Evolutionary conservation across 75 land plant genomes (phyloP), one percentile per base, ranked within the genome.

Genomic region (Picea glauca): DNA sequence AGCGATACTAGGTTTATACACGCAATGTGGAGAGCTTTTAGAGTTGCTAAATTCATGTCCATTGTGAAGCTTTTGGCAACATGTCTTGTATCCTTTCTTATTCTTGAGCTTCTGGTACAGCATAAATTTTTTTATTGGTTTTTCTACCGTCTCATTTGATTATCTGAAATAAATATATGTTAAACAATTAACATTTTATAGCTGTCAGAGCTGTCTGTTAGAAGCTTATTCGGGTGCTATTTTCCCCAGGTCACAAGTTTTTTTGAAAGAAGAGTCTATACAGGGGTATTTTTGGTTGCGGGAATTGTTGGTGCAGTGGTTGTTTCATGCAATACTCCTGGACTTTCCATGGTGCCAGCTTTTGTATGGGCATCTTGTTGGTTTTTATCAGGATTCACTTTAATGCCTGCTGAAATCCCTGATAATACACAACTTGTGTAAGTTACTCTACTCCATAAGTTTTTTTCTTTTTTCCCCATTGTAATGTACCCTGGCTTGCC

Each of bases 361-460:
- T 96, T 87, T 81, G 81, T 94, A 18, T 92, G 85, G 84, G 72
- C 85, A 58, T 72, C 95, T 26, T 96, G 97, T 65, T 96, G 97
- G 95, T 94, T 90, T 81, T 83, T 94, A 60, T 94, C 99, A 63
- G 77, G 83, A 13, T 96, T 96, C 65, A 96, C 99, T 54, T 74
- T 96, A 54, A 90, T 96, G 94, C 99, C 99, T 21, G 91, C 89
- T 66, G 92, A 96, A 78, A 96, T 96, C 84, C 86, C 93, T 78
- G 95, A 96, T 72, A 86, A 94, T 68, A 90, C 85, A 75, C 61
- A 61, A 65, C 81, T 96, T 78, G 97, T 96, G 99, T 96, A 86
- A 92, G 89, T 85, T 50, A 9, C 56, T 50, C 56, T 50, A 50
- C 12, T 9, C 12, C 12, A 50, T 50, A 50, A 50, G 11, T 46